Evolutionary conservation across 257 asterid genomes (phyloP).

Genomic region (Knoxia roxburghii): DNA sequence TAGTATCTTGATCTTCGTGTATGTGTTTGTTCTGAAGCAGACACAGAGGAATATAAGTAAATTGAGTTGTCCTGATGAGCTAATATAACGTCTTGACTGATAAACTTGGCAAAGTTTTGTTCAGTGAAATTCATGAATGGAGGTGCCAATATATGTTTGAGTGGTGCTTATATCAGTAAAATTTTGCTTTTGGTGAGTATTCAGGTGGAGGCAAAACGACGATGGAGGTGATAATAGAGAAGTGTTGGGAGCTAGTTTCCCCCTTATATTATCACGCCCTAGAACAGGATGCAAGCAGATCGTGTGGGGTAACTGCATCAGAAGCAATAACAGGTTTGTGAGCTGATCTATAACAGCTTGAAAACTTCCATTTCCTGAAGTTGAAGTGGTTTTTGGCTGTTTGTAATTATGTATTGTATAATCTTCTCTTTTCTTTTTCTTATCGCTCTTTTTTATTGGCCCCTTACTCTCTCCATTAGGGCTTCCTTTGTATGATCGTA

Average conservation of each 20-base stretch:
- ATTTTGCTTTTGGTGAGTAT: constrained; percentile 1
- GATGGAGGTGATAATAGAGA: constrained; percentile 54
- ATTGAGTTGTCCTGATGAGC: no score
- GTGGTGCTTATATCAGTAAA: background rate
- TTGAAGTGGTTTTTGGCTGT: constrained; percentile 41
- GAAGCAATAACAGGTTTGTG: constrained; percentile 12
- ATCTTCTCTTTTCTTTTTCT: constrained; percentile 4
- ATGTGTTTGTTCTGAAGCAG: no score
- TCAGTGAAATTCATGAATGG: background rate
- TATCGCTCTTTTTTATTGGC: no score
- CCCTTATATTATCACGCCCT: background rate
- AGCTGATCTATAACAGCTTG: constrained; percentile 29
- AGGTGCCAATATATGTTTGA: background rate
- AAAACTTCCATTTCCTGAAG: constrained; percentile 24
- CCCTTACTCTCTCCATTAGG: no score
- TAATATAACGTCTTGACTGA: no score
- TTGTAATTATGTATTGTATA: constrained; percentile 41
- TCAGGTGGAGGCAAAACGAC: constrained; percentile 79
- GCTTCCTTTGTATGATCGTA: constrained; percentile 16
- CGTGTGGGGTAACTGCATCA: constrained; percentile 24
- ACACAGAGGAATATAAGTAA: no score
- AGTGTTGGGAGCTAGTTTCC: background rate
- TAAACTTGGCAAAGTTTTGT: background rate
- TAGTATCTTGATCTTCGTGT: no score
- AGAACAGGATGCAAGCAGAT: constrained; percentile 25